Percentiles rank a stretch among this genome's conserved stretches.
phyloP scores from a whole-genome alignment of 2,329 filamentous ascomycete genomes.

The Dactylellina parvicollis region DNA sequence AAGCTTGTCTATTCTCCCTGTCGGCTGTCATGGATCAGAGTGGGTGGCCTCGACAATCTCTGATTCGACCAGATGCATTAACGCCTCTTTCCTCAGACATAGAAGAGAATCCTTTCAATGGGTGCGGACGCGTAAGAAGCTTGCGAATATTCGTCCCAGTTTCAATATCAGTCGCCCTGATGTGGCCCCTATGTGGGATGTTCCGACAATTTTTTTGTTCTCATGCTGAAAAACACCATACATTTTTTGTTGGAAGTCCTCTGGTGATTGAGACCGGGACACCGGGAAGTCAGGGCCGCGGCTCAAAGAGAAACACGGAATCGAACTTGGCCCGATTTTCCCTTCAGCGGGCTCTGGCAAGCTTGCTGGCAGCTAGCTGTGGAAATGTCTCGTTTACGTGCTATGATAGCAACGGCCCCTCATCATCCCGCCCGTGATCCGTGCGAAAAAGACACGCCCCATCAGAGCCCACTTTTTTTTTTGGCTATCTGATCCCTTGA shows the following conservation, averaged over 20 bases:
- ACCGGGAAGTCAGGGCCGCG: slow-evolving; percentile 25
- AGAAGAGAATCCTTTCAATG: background rate
- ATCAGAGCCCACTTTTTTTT: slow-evolving; percentile 1
- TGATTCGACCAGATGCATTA: slow-evolving; percentile 18
- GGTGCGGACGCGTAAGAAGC: slow-evolving; percentile 18
- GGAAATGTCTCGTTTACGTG: background rate
- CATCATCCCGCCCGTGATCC: slow-evolving; percentile 36
- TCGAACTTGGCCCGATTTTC: background rate
- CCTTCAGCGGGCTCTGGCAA: background rate
- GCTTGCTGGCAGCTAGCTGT: background rate
- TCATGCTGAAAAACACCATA: background rate
- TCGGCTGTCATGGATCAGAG: slow-evolving; percentile 3
- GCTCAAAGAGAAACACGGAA: slow-evolving; percentile 4
- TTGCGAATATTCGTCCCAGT: background rate
- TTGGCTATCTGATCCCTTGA: background rate
- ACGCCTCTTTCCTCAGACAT: slow-evolving; percentile 11
- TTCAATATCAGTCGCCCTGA: slow-evolving; percentile 17
- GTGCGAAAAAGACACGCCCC: slow-evolving; percentile 37
- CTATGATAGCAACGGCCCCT: slow-evolving; percentile 16
- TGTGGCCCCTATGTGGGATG: no score
- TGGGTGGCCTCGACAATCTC: slow-evolving; percentile 12
- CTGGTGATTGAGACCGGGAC: slow-evolving; percentile 28
- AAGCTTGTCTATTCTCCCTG: slow-evolving; percentile 37
- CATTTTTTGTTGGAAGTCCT: no score
- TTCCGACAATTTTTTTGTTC: no score